phyloP scores from a whole-genome alignment of 768 basidiomycete genomes.

The Coprinopsis cinerea region DNA sequence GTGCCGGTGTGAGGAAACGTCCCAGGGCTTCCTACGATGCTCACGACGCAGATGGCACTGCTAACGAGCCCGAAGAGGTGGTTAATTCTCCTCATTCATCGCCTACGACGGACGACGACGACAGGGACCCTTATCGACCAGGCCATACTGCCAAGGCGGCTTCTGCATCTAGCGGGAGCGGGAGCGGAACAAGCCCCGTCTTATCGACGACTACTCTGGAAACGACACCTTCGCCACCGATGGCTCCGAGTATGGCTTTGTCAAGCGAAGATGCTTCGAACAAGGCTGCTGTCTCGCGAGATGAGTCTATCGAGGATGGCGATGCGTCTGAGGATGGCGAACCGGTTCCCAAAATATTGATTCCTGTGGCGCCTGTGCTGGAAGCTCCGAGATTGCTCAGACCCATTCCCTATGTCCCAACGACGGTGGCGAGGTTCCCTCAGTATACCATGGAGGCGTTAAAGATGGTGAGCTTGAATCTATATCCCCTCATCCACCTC shows the following conservation, averaged over 20 bases:
- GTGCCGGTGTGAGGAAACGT: conserved; percentile 12
- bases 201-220: conserved; percentile 68
- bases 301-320: neutral
- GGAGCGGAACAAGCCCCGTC: conserved; percentile 61
- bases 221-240: conserved; percentile 75
- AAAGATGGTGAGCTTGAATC: conserved; percentile 38
- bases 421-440: conserved; percentile 48
- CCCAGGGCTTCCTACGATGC: neutral
- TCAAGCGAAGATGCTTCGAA: conserved; percentile 24
- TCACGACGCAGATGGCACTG: too few relatives aligned
- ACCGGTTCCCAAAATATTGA: conserved; percentile 10
- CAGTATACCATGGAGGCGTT: conserved; percentile 55
- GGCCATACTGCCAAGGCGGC: conserved; percentile 2
- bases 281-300: neutral
- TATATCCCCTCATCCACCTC: conserved; percentile 4
- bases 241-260: conserved; percentile 27
- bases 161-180: conserved; percentile 16
- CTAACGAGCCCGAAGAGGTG: too few relatives aligned
- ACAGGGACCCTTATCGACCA: neutral
- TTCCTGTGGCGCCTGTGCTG: conserved; percentile 53
- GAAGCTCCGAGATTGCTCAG: conserved; percentile 54
- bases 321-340: conserved; percentile 11
- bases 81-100: neutral
- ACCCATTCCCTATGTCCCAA: conserved; percentile 66
- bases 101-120: conserved; percentile 17